Evolutionary conservation across 2,329 filamentous ascomycete genomes (phyloP), one percentile per base, ranked within the genome.

Genomic region (Helotiales sp.): DNA sequence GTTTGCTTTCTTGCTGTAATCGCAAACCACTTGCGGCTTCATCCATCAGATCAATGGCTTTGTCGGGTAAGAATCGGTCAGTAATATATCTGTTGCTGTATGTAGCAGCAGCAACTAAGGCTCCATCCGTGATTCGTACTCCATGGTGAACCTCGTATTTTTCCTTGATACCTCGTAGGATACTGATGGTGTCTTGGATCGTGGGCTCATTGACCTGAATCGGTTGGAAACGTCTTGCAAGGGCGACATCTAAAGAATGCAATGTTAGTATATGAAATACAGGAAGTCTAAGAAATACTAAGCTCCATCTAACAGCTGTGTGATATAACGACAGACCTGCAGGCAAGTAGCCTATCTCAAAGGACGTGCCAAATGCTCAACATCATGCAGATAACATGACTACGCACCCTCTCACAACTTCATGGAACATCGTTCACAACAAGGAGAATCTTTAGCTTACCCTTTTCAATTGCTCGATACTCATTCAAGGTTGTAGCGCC

Each of bases 41-140:
- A 64, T 98, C 95, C 73, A 99, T 95, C 15, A 98, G 75, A 17
- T 59, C 55, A 22, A 29, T 98, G 2, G 95, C 95, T 73, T 98
- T 98, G 74, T 99, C 95, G 0, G 95, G 95, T 0, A 98, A 79
- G 74, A 96, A 98, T 1, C 95, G 88, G 70, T 98, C 93, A 13
- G 93, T 97, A 66, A 99, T 95, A 73, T 98, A 99, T 52, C 95
- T 89, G 69, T 98, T 98, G 62, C 90, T 95, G 70, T 96, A 90
- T 0, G 91, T 90, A 2, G 93, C 93, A 2, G 95, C 93, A 1
- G 95, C 92, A 13, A 99, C 93, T 10, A 98, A 77, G 6, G 95
- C 92, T 1, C 89, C 88, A 68, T 98, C 95, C 0, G 91, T 96
- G 64, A 99, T 98, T 54, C 93, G 83, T 0, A 98, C 93, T 74